A percentile compares a stretch with the other conserved stretches of the same genome.
Evolutionary conservation across 495 filamentous ascomycete species (phyloP).

Genomic region (Aspergillus cavernicola): DNA sequence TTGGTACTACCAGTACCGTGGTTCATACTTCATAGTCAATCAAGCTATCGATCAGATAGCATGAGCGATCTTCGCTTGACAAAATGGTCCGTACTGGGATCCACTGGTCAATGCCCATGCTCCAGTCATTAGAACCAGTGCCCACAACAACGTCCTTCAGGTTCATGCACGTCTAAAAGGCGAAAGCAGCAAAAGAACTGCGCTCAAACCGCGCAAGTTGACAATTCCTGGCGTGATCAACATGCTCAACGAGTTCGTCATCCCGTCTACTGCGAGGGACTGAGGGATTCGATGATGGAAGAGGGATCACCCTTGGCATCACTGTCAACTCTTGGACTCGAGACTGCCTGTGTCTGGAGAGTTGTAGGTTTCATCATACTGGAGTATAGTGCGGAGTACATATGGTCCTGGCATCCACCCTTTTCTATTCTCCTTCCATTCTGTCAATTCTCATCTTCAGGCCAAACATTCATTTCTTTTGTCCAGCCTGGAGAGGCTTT

Average conservation of each 20-base stretch:
- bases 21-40: not conserved
- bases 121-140: not conserved
- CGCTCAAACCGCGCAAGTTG: not conserved
- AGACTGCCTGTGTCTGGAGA: not conserved
- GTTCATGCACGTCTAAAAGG: not conserved
- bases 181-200: not conserved
- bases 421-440: conserved; percentile 1
- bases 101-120: not conserved
- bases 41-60: not conserved
- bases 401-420: not conserved
- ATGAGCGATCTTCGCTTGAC: conserved; percentile 1
- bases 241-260: too few relatives aligned
- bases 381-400: conserved; percentile 1
- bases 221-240: too few relatives aligned
- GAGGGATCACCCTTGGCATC: too few relatives aligned
- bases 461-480: not conserved
- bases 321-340: too few relatives aligned
- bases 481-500: not conserved
- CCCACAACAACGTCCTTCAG: not conserved
- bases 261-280: not conserved
- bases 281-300: not conserved
- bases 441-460: not conserved
- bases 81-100: not conserved
- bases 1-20: too few relatives aligned
- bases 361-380: not conserved